These are phyloP conservation scores for Dorcoceras hygrometricum DNA, from an alignment of 257 asterid species.

Conservation along the genomic window DNA sequence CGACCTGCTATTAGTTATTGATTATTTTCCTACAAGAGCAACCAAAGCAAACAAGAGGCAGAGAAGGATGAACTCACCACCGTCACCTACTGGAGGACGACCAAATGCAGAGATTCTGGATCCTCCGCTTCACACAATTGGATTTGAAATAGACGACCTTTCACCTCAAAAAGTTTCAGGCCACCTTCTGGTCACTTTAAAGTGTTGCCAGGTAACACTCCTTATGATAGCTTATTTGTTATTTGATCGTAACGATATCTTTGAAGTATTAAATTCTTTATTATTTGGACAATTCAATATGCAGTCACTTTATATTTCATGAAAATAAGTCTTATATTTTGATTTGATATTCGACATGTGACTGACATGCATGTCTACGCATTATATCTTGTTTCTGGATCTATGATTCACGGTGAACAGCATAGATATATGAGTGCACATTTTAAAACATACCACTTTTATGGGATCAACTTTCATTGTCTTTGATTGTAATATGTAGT, in stretches of 20 bases:
- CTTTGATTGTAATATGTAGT: not conserved
- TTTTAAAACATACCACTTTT: not conserved
- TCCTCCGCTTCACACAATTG: slow-evolving; percentile 46
- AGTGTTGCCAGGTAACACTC: slow-evolving; percentile 62
- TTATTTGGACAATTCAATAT: no score
- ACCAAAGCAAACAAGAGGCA: not conserved
- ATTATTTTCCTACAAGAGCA: not conserved
- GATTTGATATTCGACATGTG: not conserved
- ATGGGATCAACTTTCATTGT: not conserved
- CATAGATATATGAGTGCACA: not conserved
- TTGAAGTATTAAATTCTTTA: not conserved
- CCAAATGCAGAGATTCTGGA: slow-evolving; percentile 50
- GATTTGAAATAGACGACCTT: slow-evolving; percentile 65
- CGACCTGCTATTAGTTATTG: no score
- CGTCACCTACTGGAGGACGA: slow-evolving; percentile 11
- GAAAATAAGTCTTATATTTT: not conserved
- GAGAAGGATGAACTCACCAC: slow-evolving; percentile 20
- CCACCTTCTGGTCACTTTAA: slow-evolving; percentile 48
- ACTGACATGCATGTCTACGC: not conserved
- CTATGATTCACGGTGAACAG: not conserved
- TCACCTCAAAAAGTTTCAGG: slow-evolving; percentile 63
- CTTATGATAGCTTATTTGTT: not conserved
- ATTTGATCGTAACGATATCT: not conserved
- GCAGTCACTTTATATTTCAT: not conserved
- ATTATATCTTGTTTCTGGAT: not conserved